Evolutionary conservation across 805 yeast species (phyloP).

Genomic region (Saturnispora besseyi): DNA sequence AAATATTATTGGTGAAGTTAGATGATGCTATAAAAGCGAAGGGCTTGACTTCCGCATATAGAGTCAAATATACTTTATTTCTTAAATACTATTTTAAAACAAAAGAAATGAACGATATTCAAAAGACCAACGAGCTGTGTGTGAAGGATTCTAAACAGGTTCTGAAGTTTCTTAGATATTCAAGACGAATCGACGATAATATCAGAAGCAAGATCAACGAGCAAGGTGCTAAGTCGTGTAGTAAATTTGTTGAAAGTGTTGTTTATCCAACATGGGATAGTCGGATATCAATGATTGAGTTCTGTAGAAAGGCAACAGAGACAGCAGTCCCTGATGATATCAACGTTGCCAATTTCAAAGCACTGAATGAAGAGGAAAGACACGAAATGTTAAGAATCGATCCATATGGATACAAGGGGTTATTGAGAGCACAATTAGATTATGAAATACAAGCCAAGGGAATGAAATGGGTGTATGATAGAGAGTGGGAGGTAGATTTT

Average conservation of each 20-base stretch:
- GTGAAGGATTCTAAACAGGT: conserved; percentile 27
- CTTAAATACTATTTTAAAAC: not conserved
- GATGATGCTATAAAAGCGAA: too few relatives aligned
- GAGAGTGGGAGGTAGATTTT: conserved; percentile 4
- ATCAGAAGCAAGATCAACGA: conserved; percentile 36
- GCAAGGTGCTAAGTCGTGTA: conserved; percentile 22
- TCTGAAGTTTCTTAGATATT: conserved; percentile 28
- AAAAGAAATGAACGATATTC: not conserved
- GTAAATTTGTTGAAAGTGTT: conserved; percentile 17
- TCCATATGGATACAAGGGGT: conserved; percentile 40
- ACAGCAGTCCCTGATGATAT: conserved; percentile 18
- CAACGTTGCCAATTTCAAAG: conserved; percentile 8
- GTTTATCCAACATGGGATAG: conserved; percentile 25
- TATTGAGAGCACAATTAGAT: conserved; percentile 21
- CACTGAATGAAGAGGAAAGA: conserved; percentile 16
- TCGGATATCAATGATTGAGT: conserved; percentile 30
- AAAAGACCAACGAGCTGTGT: conserved; percentile 20
- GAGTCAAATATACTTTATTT: too few relatives aligned
- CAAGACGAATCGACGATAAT: conserved; percentile 39
- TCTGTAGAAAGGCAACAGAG: conserved; percentile 21
- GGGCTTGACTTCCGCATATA: too few relatives aligned
- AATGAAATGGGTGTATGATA: conserved; percentile 4
- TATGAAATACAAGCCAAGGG: conserved; percentile 14
- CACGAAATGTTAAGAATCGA: conserved; percentile 31
- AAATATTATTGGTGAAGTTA: too few relatives aligned